Base-by-base conservation (phyloP, 495 filamentous ascomycete genomes). In the Oleoguttula mirabilis region DNA sequence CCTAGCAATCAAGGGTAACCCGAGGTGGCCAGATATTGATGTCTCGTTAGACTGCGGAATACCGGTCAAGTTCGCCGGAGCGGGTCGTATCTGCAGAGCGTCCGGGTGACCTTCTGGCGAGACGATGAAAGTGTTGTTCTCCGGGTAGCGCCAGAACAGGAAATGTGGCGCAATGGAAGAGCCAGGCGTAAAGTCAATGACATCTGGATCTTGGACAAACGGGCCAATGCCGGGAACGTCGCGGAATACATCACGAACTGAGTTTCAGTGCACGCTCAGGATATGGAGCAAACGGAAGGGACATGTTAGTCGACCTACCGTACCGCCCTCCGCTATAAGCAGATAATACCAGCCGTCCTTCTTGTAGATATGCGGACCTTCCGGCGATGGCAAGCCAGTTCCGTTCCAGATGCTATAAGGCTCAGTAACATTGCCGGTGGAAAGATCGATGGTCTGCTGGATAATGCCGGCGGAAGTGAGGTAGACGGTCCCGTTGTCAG, bases 341-440 rank as follows among this genome's bases (percentile, higher is more conserved):
- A 84, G 65, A 47, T 82, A 84, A 53, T 79, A 81, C 56, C 71
- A 80, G 0, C 64, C 71, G 38, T 74, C 74, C 17, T 75, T 73
- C 39, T 70, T 70, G 56, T 77, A 79, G 23, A 82, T 61, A 40
- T 80, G 79, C 1, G 79, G 77, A 4, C 76, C 78, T 58, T 81
- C 78, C 0, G 76, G 25, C n/a, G 25, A 28, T n/a, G 25, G 25
- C n/a, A 28, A 28, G n/a, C 64, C 60, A 11, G 65, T 69, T 3
- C 75, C 76, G 36, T 71, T 72, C 59, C 75, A 76, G 36, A 78
- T 69, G 8, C 62, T 60, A 10, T 59, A 61, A 8, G 54, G 55
- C 10, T 61, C 58, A 15, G 22, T 15, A 21, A 60, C 55, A n/a
- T 54, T 47, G 20, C 39, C 39, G 5, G 27, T 42, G 7, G 32